These are phyloP conservation scores for Rhizopogon sp. DNA, from an alignment of 768 basidiomycete genomes.

Conservation along the genomic window DNA sequence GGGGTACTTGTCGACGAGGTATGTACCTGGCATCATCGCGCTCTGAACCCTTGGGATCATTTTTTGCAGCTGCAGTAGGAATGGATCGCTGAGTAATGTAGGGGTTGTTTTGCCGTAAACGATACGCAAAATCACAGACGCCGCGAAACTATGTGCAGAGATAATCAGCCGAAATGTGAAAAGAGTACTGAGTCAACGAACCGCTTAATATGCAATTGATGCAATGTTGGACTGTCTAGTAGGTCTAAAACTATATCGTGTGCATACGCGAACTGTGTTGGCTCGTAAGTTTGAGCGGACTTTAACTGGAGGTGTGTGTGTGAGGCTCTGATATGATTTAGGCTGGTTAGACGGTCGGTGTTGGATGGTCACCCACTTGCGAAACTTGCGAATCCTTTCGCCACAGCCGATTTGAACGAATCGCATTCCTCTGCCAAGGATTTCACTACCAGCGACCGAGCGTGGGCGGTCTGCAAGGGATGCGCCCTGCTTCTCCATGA, in stretches of 20 bases:
- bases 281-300: conserved; percentile 38
- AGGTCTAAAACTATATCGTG: conserved; percentile 16
- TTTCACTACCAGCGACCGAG: conserved; percentile 51
- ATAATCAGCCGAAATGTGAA: background rate
- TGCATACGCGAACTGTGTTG: conserved; percentile 37
- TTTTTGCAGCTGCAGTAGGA: conserved; percentile 22
- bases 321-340: conserved; percentile 33
- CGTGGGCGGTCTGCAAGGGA: conserved; percentile 45
- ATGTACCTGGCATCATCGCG: conserved; percentile 27
- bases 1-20: conserved; percentile 31
- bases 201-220: conserved; percentile 21
- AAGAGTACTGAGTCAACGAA: conserved; percentile 30
- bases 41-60: conserved; percentile 25
- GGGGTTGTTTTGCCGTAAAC: conserved; percentile 24
- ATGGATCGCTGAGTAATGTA: conserved; percentile 11
- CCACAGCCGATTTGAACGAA: conserved; percentile 47
- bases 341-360: background rate
- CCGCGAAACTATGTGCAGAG: conserved; percentile 16
- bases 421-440: conserved; percentile 54
- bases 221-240: conserved; percentile 17
- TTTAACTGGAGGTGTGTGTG: conserved; percentile 51
- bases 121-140: conserved; percentile 20
- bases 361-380: conserved; percentile 33
- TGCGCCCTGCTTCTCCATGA: conserved; percentile 57
- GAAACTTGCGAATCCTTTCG: conserved; percentile 54